Percentiles rank a stretch among this genome's conserved stretches.
These are phyloP conservation scores for Sarocladium oryzae DNA, from an alignment of 2,329 filamentous ascomycete genomes.

Conservation along the genomic window DNA sequence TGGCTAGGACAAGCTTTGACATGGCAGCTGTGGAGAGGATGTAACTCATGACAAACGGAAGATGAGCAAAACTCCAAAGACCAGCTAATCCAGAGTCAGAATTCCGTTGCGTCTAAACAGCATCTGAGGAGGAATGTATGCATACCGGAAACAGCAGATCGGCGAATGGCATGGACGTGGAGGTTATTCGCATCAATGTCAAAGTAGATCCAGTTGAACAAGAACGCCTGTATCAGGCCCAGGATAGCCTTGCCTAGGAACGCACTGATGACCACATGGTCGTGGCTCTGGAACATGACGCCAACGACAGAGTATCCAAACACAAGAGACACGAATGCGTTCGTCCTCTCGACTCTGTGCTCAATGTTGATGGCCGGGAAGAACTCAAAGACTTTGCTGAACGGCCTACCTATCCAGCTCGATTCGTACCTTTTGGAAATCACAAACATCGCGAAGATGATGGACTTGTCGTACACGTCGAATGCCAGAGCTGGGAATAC, in stretches of 20 bases:
- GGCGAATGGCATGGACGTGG: conserved; percentile 53
- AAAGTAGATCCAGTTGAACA: conserved; percentile 59
- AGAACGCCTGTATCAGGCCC: conserved; percentile 50
- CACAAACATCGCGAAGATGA: conserved; percentile 34
- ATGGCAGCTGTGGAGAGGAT: conserved; percentile 53
- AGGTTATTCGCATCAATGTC: conserved; percentile 54
- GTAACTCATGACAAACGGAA: conserved; percentile 58
- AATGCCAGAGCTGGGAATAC: conserved; percentile 50
- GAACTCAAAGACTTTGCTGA: conserved; percentile 46
- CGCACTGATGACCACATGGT: conserved; percentile 39
- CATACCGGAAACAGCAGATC: conserved; percentile 37
- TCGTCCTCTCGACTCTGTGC: conserved; percentile 57
- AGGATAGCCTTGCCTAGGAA: conserved; percentile 58
- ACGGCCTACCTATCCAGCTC: conserved; percentile 15
- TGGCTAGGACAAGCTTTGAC: conserved; percentile 51
- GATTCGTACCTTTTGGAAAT: conserved; percentile 18
- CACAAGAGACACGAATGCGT: conserved; percentile 58
- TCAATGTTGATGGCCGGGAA: conserved; percentile 59
- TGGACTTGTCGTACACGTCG: conserved; percentile 43
- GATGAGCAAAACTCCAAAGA: conserved; percentile 49
- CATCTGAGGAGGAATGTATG: neutral
- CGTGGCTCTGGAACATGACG: conserved; percentile 50
- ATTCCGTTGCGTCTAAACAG: neutral
- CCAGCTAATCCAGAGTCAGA: conserved; percentile 29
- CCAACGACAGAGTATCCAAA: conserved; percentile 59